Conservation (phyloP, 177 flowering plant genomes). For the Telopea speciosissima region DNA sequence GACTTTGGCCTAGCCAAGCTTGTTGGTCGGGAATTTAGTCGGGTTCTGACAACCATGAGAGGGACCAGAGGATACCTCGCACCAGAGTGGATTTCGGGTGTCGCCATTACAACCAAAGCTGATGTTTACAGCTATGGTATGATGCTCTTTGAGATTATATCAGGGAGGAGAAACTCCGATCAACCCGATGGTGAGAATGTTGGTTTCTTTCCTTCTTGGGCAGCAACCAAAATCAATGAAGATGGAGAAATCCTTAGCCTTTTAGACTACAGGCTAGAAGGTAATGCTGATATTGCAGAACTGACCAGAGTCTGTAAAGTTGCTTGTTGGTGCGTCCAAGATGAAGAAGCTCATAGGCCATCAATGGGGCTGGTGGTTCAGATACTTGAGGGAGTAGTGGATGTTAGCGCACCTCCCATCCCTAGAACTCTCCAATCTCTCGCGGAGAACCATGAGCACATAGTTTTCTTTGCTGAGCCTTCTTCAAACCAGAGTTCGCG, state of each 20-base stretch:
- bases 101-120: slow-evolving; percentile 18
- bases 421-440: slow-evolving; percentile 24
- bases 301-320: slow-evolving; percentile 31
- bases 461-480: slow-evolving; percentile 37
- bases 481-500: slow-evolving; percentile 30
- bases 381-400: slow-evolving; percentile 25
- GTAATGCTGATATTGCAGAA: slow-evolving; percentile 31
- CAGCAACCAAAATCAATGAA: slow-evolving; percentile 18
- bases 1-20: slow-evolving; percentile 30
- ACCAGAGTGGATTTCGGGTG: slow-evolving; percentile 26
- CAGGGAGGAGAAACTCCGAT: slow-evolving; percentile 14
- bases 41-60: slow-evolving; percentile 26
- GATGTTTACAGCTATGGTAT: slow-evolving; percentile 29
- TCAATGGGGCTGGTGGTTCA: slow-evolving; percentile 30
- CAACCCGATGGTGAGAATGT: slow-evolving; percentile 10
- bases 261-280: slow-evolving; percentile 31
- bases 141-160: slow-evolving; percentile 22
- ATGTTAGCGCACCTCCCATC: slow-evolving; percentile 25
- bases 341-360: slow-evolving; percentile 28
- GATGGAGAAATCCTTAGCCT: slow-evolving; percentile 28
- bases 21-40: slow-evolving; percentile 24
- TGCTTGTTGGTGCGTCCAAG: slow-evolving; percentile 52
- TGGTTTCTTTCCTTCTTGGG: slow-evolving; percentile 38
- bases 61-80: slow-evolving; percentile 27
- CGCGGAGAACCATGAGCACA: slow-evolving; percentile 21